Base-by-base conservation (phyloP, 106 monocot species). In the Dendrobium catenatum region DNA sequence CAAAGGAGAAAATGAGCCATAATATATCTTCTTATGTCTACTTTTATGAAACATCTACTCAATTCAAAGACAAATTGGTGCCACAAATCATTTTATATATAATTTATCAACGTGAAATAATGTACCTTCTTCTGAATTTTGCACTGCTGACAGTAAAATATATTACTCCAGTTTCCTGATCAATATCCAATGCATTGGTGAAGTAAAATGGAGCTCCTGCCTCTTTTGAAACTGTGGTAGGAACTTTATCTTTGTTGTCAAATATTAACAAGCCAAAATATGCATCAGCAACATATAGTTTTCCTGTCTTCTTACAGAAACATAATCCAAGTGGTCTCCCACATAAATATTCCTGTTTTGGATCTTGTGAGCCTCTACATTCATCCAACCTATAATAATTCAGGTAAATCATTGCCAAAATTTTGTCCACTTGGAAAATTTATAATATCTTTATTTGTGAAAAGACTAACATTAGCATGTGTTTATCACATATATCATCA, bases 251-350 rank as follows among this genome's bases (percentile, higher is more conserved):
- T 3, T 70, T 81, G 0, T 44, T 76, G 2, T 13, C 46, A 6
- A 90, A 84, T 54, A 47, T 76, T 18, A 87, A 33, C 7, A 95
- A 75, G 22, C 95, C 95, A 1, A 74, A 74, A 19, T 95, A 92
- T 9, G 95, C 95, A 86, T 95, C 95, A 1, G 95, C 95, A 31
- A 92, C 83, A 68, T 87, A 95, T 9, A 95, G 90, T 18, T 90
- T 78, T n/a, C 90, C 85, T 1, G 87, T 91, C 43, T 73, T 80
- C 58, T 68, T 41, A 55, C 86, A 76, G 79, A 95, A 92, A 43
- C 78, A 70, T 64, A 95, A 78, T 7, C 95, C 95, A 44, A 95
- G 72, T 66, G 95, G 92, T 5, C 95, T 77, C 17, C 95, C 92
- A 55, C 95, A 95, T 31, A 76, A 27, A 17, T 82, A 82, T 78